A percentile compares a stretch with the other conserved stretches of the same genome.
phyloP scores from a whole-genome alignment of 345 rosid species.

The Lagerstroemia speciosa region DNA sequence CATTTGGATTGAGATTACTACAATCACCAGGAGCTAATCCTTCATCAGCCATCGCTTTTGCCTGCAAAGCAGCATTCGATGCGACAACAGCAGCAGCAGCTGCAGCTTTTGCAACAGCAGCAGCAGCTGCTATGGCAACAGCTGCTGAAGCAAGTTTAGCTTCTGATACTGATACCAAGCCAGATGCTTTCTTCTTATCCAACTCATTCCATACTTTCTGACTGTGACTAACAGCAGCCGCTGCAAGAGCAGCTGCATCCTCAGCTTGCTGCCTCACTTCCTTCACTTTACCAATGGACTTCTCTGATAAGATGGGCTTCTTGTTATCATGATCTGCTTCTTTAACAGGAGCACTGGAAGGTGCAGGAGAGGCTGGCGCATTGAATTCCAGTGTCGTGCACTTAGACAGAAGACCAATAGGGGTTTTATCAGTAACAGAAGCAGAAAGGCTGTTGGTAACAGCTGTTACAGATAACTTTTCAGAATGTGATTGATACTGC shows the following conservation, averaged over 20 bases:
- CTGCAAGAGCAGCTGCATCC: constrained; percentile 72
- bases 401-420: constrained; percentile 32
- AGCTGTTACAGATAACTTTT: constrained; percentile 28
- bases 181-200: constrained; percentile 45
- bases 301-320: constrained; percentile 50
- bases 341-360: constrained; percentile 28
- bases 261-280: constrained; percentile 74
- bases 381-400: constrained; percentile 28
- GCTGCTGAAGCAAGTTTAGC: constrained; percentile 73
- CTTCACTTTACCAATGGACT: constrained; percentile 45
- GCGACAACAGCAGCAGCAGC: constrained; percentile 97
- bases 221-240: constrained; percentile 64
- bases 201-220: constrained; percentile 71
- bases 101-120: constrained; percentile 96
- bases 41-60: constrained; percentile 92
- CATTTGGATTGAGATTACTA: constrained; percentile 21
- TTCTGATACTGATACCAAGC: constrained; percentile 50
- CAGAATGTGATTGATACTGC: constrained; percentile 39
- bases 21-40: constrained; percentile 33
- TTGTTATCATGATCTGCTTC: constrained; percentile 28
- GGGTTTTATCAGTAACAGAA: constrained; percentile 29
- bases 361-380: constrained; percentile 30
- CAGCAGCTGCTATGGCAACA: constrained; percentile 74
- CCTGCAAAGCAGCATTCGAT: constrained; percentile 83
- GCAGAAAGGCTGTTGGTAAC: constrained; percentile 24